Conservation (phyloP, 768 basidiomycete genomes). For the Hericium rajendrae region DNA sequence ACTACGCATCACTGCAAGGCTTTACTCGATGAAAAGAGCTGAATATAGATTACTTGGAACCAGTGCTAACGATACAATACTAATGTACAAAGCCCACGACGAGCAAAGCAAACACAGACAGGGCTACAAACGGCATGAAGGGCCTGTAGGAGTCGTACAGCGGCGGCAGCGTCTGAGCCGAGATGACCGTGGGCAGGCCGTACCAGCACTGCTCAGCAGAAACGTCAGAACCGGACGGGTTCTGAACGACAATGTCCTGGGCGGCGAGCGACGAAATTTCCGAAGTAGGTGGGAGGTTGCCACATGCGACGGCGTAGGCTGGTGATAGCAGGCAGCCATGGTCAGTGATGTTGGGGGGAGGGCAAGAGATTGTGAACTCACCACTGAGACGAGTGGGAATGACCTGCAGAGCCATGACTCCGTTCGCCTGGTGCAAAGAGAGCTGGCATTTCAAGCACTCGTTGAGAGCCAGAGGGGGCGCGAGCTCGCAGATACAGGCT, state of each 20-base stretch:
- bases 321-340: not conserved
- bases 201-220: not conserved
- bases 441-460: not conserved
- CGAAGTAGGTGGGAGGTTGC: not conserved
- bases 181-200: not conserved
- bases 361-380: not conserved
- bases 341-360: not conserved
- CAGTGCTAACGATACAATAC: not conserved
- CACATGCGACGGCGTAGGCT: not conserved
- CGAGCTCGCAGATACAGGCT: not conserved
- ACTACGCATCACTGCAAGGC: not conserved
- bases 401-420: not conserved
- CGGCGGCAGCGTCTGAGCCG: not conserved
- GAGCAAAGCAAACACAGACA: not conserved
- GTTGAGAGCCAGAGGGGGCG: not conserved
- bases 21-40: not conserved
- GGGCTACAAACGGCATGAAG: not conserved
- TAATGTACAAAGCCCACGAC: not conserved
- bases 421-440: not conserved
- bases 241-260: not conserved
- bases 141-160: not conserved
- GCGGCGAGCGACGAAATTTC: not conserved
- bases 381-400: not conserved
- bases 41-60: not conserved
- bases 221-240: not conserved